A percentile compares a stretch with the other conserved stretches of the same genome.
Conservation (phyloP, 225 moss, liverwort and hornwort species). For the Antitrichia curtipendula region DNA sequence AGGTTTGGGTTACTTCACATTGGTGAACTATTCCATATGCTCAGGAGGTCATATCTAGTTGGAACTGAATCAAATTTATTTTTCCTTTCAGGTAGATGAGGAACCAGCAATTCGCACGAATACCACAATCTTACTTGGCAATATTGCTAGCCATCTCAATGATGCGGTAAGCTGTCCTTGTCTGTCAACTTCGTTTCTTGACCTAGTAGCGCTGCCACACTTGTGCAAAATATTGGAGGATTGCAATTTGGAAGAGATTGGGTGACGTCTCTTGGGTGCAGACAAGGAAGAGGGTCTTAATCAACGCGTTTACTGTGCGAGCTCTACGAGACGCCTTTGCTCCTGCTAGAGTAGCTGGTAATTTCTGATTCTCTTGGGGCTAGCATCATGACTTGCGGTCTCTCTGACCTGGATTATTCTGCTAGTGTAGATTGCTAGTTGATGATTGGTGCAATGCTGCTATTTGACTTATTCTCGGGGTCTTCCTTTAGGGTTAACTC, state of each 20-base stretch:
- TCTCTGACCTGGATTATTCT: neutral
- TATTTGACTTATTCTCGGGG: neutral
- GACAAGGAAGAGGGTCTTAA: conserved; percentile 92
- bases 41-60: neutral
- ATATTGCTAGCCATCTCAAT: conserved; percentile 84
- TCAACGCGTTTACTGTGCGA: conserved; percentile 91
- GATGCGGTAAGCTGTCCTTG: conserved; percentile 52
- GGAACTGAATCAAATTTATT: neutral
- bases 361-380: neutral
- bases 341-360: conserved; percentile 93
- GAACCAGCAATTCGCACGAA: conserved; percentile 93
- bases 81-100: conserved; percentile 69
- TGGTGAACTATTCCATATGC: neutral
- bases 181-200: neutral
- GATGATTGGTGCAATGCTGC: neutral
- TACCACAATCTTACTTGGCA: conserved; percentile 91
- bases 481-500: neutral
- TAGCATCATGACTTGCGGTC: neutral
- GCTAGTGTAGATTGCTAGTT: neutral
- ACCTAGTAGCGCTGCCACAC: neutral
- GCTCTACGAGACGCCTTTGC: conserved; percentile 77
- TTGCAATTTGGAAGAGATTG: neutral
- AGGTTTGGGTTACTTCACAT: conserved; percentile 29
- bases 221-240: neutral
- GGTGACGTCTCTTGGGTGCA: conserved; percentile 29